A percentile compares a stretch with the other conserved stretches of the same genome.
Evolutionary conservation across 257 asterid genomes (phyloP).

Genomic region (Fraxinus quadrangulata): DNA sequence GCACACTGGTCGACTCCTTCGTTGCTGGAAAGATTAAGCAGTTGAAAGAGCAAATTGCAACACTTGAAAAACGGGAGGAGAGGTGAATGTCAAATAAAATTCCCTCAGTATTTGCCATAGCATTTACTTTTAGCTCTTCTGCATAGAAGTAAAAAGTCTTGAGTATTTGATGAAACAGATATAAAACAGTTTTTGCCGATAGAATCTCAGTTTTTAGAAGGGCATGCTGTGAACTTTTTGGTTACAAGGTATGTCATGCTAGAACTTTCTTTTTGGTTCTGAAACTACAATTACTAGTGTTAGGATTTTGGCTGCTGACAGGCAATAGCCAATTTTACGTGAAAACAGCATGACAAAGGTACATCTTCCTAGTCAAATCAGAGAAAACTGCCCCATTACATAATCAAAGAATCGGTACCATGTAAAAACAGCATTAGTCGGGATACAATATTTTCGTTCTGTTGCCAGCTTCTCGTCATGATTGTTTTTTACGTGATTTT

Average conservation of each 20-base stretch:
- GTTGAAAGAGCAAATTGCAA: constrained; percentile 96
- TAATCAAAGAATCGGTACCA: constrained; percentile 8
- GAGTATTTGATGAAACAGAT: constrained; percentile 50
- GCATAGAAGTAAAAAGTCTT: constrained; percentile 33
- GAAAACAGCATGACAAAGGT: neutral
- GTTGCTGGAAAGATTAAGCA: constrained; percentile 84
- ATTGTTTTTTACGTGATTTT: neutral
- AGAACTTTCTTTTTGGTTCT: constrained; percentile 18
- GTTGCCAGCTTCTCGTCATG: neutral
- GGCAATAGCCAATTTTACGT: neutral
- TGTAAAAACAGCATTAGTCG: constrained; percentile 15
- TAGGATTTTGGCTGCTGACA: neutral
- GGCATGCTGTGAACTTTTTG: constrained; percentile 98
- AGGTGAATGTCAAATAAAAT: constrained; percentile 54
- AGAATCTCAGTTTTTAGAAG: constrained; percentile 95
- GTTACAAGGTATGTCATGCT: constrained; percentile 77
- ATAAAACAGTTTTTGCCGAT: constrained; percentile 94
- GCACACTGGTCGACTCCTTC: constrained; percentile 79
- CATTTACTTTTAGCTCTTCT: constrained; percentile 25
- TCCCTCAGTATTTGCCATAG: constrained; percentile 18
- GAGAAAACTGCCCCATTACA: constrained; percentile 9
- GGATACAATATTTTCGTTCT: constrained; percentile 11
- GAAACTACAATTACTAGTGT: constrained; percentile 3
- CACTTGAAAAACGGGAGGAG: constrained; percentile 96
- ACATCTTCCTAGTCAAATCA: constrained; percentile 6